Conservation (phyloP, 2,329 filamentous ascomycete species). For the Venturia pyrina region DNA sequence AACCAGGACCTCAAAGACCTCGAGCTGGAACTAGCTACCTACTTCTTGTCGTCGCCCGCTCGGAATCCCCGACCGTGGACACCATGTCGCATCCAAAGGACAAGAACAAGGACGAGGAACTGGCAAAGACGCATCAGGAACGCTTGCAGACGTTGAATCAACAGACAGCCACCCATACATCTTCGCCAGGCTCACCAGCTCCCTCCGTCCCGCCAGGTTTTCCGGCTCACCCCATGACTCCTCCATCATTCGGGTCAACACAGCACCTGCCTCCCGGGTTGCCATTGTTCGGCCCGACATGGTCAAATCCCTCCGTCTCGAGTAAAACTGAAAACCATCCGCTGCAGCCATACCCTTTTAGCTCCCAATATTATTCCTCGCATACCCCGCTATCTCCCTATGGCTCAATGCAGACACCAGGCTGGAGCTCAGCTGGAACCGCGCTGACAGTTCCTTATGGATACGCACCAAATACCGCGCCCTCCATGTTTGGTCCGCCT, state of each 20-base stretch:
- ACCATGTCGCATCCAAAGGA: neutral
- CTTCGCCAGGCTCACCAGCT: neutral
- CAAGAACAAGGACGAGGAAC: neutral
- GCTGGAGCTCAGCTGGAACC: too few relatives aligned
- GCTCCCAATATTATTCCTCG: too few relatives aligned
- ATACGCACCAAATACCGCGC: neutral
- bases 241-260: neutral
- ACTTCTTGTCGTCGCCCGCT: neutral
- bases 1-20: too few relatives aligned
- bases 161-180: neutral
- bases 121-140: neutral
- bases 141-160: neutral
- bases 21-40: neutral
- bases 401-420: too few relatives aligned
- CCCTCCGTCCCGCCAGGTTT: neutral
- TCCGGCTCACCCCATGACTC: neutral
- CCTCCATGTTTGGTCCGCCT: neutral
- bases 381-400: too few relatives aligned
- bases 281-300: neutral
- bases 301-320: neutral
- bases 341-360: neutral
- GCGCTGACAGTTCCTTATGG: neutral
- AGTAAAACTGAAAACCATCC: neutral
- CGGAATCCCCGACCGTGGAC: neutral
- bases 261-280: neutral